These are phyloP conservation scores for Aspergillus tamarii DNA, from an alignment of 2,329 filamentous ascomycete genomes.

Conservation along the genomic window DNA sequence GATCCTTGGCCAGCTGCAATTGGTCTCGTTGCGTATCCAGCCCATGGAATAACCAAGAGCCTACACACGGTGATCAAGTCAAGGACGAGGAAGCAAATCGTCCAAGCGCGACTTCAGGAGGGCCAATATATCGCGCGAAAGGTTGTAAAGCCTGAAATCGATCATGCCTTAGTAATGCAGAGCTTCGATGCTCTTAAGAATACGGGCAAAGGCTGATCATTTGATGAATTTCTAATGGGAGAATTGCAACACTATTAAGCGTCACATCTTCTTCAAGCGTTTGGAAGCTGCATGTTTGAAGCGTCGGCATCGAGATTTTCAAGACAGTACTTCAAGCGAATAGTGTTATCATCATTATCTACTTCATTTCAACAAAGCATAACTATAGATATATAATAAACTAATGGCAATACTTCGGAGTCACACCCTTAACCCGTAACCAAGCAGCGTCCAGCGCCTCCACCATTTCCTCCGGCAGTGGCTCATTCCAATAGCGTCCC, in stretches of 20 bases:
- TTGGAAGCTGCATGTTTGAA: neutral
- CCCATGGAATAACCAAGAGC: slow-evolving; percentile 37
- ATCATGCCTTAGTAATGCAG: slow-evolving; percentile 2
- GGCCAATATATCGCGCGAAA: slow-evolving; percentile 13
- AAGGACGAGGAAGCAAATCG: slow-evolving; percentile 29
- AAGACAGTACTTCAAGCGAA: neutral
- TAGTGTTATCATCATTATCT: neutral
- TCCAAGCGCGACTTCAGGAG: slow-evolving; percentile 26
- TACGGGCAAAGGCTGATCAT: neutral
- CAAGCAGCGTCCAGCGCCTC: slow-evolving; percentile 43
- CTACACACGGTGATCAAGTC: slow-evolving; percentile 30
- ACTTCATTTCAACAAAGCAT: neutral
- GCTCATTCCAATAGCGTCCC: too few relatives aligned
- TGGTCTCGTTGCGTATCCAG: slow-evolving; percentile 37
- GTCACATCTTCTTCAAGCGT: neutral
- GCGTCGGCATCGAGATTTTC: neutral
- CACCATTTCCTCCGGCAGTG: slow-evolving; percentile 44
- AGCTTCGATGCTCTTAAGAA: slow-evolving; percentile 14
- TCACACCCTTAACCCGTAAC: slow-evolving; percentile 32
- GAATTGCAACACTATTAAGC: neutral
- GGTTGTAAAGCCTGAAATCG: neutral
- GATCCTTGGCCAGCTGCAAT: slow-evolving; percentile 22
- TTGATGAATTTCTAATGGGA: neutral
- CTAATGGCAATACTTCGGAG: slow-evolving; percentile 37
- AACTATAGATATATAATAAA: neutral